phyloP scores from a whole-genome alignment of 257 asterid species.

The Solanum sejunctum region DNA sequence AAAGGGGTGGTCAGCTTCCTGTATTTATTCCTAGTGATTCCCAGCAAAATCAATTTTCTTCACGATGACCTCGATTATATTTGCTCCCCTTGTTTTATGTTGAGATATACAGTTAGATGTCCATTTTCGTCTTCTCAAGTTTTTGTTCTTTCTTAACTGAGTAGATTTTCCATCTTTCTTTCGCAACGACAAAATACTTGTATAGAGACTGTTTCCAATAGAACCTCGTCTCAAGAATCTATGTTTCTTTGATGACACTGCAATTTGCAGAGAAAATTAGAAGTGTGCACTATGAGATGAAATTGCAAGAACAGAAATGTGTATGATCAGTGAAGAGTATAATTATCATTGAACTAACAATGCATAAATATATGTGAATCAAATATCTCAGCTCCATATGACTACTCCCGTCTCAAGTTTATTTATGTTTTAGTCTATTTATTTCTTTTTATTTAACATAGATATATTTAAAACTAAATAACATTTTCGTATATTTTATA shows the following conservation, averaged over 20 bases:
- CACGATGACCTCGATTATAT: conserved; percentile 24
- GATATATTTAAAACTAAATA: too few relatives aligned
- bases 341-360: background rate
- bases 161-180: background rate
- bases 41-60: conserved; percentile 52
- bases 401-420: too few relatives aligned
- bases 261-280: background rate
- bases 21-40: conserved; percentile 86
- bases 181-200: background rate
- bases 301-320: background rate
- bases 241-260: background rate
- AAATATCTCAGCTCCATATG: too few relatives aligned
- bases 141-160: background rate
- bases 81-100: background rate
- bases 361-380: background rate
- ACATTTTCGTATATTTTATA: too few relatives aligned
- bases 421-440: too few relatives aligned
- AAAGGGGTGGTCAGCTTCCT: conserved; percentile 90
- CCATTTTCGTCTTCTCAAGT: background rate
- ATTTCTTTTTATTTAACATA: too few relatives aligned
- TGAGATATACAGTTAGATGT: conserved; percentile 9
- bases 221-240: background rate
- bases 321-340: background rate
- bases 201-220: background rate
- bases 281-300: background rate